Percentiles rank a stretch among this genome's conserved stretches.
phyloP scores from a whole-genome alignment of 2,329 filamentous ascomycete genomes.

The Aspergillus sp. region DNA sequence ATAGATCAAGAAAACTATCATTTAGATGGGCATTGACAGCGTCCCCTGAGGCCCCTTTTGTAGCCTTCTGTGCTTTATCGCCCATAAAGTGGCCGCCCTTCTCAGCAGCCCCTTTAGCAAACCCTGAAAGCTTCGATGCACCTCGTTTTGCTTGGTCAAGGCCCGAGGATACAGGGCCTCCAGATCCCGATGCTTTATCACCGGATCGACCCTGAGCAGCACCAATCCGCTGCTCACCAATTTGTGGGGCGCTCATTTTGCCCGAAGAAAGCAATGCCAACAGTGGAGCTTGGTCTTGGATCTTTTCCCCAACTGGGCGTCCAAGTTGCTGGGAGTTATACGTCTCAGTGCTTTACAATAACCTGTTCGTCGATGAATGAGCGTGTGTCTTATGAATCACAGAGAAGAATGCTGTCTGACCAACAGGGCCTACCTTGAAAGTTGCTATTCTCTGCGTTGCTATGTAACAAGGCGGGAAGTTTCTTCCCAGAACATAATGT shows the following conservation, averaged over 20 bases:
- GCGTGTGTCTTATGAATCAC: no score
- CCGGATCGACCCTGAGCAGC: background rate
- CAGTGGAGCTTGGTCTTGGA: no score
- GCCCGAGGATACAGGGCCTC: background rate
- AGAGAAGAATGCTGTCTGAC: no score
- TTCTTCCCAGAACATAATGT: no score
- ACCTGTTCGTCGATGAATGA: no score
- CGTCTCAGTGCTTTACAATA: no score
- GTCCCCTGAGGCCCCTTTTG: background rate
- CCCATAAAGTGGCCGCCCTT: background rate
- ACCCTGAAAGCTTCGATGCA: background rate
- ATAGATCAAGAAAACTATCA: slow-evolving; percentile 24
- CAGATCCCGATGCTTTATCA: background rate
- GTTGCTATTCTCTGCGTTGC: no score
- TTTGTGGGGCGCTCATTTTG: background rate
- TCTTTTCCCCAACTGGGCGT: no score
- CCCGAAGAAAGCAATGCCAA: background rate
- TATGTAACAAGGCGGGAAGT: no score
- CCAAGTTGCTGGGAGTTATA: no score
- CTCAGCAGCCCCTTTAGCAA: background rate
- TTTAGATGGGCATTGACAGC: background rate
- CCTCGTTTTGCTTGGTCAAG: background rate
- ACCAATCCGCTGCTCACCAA: background rate
- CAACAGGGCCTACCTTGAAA: no score
- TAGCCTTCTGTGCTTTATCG: background rate